Percentiles rank a stretch among this genome's conserved stretches.
Evolutionary conservation across 768 basidiomycete genomes (phyloP).

Genomic region (Sporobolomyces phaffii): DNA sequence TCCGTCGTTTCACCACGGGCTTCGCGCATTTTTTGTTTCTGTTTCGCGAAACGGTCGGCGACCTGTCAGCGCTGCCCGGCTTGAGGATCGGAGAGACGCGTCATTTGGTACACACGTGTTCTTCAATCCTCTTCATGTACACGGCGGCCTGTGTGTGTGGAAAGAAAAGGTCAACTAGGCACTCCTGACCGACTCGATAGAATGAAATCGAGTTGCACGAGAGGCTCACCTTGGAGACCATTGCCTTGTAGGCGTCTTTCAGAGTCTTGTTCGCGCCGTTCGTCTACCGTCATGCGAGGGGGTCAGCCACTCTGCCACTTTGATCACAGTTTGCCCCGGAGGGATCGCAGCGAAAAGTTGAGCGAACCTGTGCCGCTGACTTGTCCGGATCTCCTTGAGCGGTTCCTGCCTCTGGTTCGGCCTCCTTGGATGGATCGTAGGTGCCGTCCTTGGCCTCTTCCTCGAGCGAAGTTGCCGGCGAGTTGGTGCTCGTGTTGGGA

Average conservation of each 20-base stretch:
- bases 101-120: neutral
- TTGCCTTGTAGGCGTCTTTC: neutral
- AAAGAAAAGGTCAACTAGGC: neutral
- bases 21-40: conserved; percentile 14
- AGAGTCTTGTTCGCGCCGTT: conserved; percentile 1
- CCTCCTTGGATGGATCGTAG: conserved; percentile 9
- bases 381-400: neutral
- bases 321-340: neutral
- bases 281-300: neutral
- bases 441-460: conserved; percentile 7
- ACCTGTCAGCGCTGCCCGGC: too few species aligned
- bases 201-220: neutral
- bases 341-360: neutral
- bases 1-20: conserved; percentile 4
- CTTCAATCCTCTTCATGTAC: conserved; percentile 18
- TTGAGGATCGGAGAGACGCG: too few species aligned
- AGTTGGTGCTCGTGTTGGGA: neutral
- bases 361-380: neutral
- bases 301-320: neutral
- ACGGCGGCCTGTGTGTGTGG: neutral
- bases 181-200: too few species aligned
- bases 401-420: neutral
- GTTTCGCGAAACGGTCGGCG: neutral
- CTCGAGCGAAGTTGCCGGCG: conserved; percentile 14
- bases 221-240: conserved; percentile 8